phyloP scores from a whole-genome alignment of 352 stramenopile genomes.

The Globisporangium iwayamae region DNA sequence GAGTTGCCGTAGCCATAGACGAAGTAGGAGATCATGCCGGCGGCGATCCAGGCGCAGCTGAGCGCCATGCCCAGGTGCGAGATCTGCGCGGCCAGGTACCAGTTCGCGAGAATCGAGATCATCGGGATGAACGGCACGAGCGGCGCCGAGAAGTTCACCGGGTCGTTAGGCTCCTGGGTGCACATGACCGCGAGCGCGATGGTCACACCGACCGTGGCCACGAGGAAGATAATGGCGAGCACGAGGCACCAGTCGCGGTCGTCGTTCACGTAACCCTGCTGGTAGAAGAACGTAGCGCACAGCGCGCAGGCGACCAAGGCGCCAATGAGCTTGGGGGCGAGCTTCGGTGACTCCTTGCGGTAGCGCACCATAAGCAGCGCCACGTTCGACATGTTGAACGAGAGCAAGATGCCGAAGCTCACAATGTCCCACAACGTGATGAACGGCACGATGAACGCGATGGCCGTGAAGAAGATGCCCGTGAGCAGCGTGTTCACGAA shows the following conservation, averaged over 20 bases:
- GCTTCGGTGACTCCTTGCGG: conserved; percentile 43
- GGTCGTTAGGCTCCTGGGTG: conserved; percentile 40
- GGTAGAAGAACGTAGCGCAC: conserved; percentile 58
- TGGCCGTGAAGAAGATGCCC: conserved; percentile 56
- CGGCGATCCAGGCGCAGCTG: conserved; percentile 48
- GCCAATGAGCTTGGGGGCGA: conserved; percentile 41
- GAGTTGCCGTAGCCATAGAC: conserved; percentile 71
- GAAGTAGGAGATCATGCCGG: conserved; percentile 70
- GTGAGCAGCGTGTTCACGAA: conserved; percentile 75
- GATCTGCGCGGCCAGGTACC: conserved; percentile 68
- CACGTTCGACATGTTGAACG: conserved; percentile 83
- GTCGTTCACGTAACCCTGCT: conserved; percentile 65
- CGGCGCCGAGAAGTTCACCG: conserved; percentile 51
- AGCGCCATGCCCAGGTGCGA: conserved; percentile 45
- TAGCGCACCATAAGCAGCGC: conserved; percentile 75
- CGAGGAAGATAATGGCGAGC: conserved; percentile 47
- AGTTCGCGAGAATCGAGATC: conserved; percentile 60
- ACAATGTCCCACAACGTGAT: conserved; percentile 84
- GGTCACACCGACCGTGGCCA: conserved; percentile 24
- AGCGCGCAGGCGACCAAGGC: conserved; percentile 34
- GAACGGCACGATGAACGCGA: conserved; percentile 79
- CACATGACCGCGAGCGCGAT: conserved; percentile 57
- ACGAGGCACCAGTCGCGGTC: conserved; percentile 28
- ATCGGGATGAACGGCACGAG: conserved; percentile 66
- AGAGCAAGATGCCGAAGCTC: conserved; percentile 85